Evolutionary conservation across 495 filamentous ascomycete species (phyloP), one percentile per base, ranked within the genome.

Genomic region (Penicillium paxilli): DNA sequence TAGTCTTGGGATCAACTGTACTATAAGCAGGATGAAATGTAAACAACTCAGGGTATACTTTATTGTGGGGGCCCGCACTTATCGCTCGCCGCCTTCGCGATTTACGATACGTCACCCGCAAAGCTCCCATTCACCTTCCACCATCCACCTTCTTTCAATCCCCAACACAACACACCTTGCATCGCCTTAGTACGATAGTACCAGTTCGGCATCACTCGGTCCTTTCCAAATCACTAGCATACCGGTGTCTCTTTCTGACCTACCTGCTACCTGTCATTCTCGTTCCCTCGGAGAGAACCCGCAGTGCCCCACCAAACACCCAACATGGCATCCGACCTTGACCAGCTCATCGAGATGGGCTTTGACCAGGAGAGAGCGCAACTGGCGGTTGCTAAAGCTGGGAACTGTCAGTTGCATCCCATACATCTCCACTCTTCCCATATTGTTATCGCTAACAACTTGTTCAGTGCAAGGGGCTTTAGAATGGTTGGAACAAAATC

Each of bases 341-440:
- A 93, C 11, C 78, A 86, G 61, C 87, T 98, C 65, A 66, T 95
- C 60, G 92, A 95, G 49, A 97, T 98, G 92, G 94, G 94, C 63
- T 98, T 98, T 59, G 90, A 96, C 54, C 79, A 83, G 62, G 83
- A 88, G 57, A 80, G 86, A 59, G 88, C 90, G 28, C 81, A 90
- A 69, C 67, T 98, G 17, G 94, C 95, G 28, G 78, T 95, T 49
- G 86, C 90, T 64, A 88, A 88, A 65, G 80, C 85, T 26, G 87
- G 89, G 45, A 84, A 86, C 46, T 66, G 92, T 92, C 70, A 74
- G 89, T 80, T 21, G 48, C 49, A n/a, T n/a, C n/a, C n/a, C n/a
- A n/a, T 28, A 58, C 20, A 56, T 26, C 9, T 14, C 35, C 7
- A 42, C 5, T 12, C 21, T 24, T 3, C 1, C 1, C 20, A 21